Evolutionary conservation across 805 yeast genomes (phyloP).

Genomic region (Metschnikowia arizonensis): DNA sequence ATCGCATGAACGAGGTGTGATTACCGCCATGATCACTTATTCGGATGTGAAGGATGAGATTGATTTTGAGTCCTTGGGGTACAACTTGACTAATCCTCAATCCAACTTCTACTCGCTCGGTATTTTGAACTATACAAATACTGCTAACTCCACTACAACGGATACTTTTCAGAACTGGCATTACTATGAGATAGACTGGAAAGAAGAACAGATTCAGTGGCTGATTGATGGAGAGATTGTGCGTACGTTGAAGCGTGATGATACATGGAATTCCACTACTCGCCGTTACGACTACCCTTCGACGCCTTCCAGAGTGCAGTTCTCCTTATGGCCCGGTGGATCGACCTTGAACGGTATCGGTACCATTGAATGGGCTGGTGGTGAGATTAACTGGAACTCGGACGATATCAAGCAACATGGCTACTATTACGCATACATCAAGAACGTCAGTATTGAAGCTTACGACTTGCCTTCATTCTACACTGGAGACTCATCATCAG

Average conservation of each 20-base stretch:
- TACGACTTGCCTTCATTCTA: slow-evolving; percentile 68
- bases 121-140: slow-evolving; percentile 60
- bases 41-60: slow-evolving; percentile 88
- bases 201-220: slow-evolving; percentile 68
- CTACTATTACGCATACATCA: slow-evolving; percentile 68
- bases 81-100: slow-evolving; percentile 61
- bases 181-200: slow-evolving; percentile 77
- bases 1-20: slow-evolving; percentile 74
- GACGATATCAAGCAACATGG: slow-evolving; percentile 70
- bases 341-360: slow-evolving; percentile 49
- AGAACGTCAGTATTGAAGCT: slow-evolving; percentile 58
- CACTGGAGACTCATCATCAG: slow-evolving; percentile 41
- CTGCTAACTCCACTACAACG: slow-evolving; percentile 37
- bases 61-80: slow-evolving; percentile 84
- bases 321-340: slow-evolving; percentile 81
- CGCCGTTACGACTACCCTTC: slow-evolving; percentile 59
- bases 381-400: slow-evolving; percentile 77
- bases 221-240: slow-evolving; percentile 60
- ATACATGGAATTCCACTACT: slow-evolving; percentile 61
- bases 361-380: slow-evolving; percentile 85
- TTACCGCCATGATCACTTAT: slow-evolving; percentile 74
- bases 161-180: slow-evolving; percentile 69
- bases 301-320: slow-evolving; percentile 69
- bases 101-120: slow-evolving; percentile 81
- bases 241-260: slow-evolving; percentile 59